Evolutionary conservation across 208 protist species (phyloP), one percentile per base, ranked within the genome.

Genomic region (Leishmania lainsoni): DNA sequence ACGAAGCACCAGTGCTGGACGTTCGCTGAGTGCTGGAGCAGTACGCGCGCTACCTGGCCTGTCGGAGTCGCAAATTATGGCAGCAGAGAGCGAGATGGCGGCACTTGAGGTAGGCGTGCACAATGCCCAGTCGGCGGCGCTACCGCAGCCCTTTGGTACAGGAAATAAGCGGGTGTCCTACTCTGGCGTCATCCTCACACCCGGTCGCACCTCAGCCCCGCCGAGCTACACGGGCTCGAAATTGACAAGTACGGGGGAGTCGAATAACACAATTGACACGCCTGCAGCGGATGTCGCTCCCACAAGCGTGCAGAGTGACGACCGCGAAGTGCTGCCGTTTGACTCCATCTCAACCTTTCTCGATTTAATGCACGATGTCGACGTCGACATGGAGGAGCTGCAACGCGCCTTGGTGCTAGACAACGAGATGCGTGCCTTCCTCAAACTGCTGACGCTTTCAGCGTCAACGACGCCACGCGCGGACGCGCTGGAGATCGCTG

Each of bases 361-460:
- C 0, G 88, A 94, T 14, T 35, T 96, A 6, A 79, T 95, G 17
- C 82, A 76, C 26, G 39, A 71, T 3, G 83, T 96, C 26, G 91
- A 92, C 58, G 39, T 26, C 0, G 87, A 94, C 65, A 92, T 95
- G 80, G 84, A 90, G 48, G 79, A 89, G 48, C 87, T 97, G 59
- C 91, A 94, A 83, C 59, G 66, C 16, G 86, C 86, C 0, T 78
- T 95, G 35, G 94, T 87, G 63, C 89, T 97, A 59, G 91, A 97
- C 58, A 91, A 96, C 78, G 94, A 97, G 78, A 94, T 96, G 83
- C 86, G 87, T 4, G 93, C 94, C 14, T 96, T 97, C 75, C 87
- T 97, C 68, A 93, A 94, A 80, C 92, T 92, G 12, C 88, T 97
- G 63, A 96, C 94, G 12, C 85, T 97, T 1, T 94, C 94, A 51